Evolutionary conservation across 345 rosid species (phyloP), one percentile per base, ranked within the genome.

Genomic region (Leavenworthia alabamica): DNA sequence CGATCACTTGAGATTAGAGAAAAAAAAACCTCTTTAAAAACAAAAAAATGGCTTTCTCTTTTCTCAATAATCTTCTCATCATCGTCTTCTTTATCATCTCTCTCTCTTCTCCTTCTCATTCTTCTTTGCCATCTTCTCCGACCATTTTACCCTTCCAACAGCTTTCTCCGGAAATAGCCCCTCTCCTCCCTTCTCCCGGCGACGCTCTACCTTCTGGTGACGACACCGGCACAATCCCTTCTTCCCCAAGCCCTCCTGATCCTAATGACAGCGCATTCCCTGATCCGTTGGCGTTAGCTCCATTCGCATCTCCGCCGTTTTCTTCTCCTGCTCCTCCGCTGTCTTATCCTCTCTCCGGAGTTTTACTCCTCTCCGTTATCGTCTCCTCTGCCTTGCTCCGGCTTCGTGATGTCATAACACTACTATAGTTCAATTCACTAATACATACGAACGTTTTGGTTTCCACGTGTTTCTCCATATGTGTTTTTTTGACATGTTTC

Each of bases 241-340:
- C 95, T 56, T 79, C 62, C 31, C 95, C 81, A 10, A 90, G 95
- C 78, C 92, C 97, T 3, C 95, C 97, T 9, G 82, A 90, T 70
- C 97, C 97, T 4, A 77, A 44, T 39, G 24, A 56, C 17, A 83
- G 50, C 47, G 41, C 69, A 4, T 62, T 62, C 6, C 82, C 85
- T 35, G 89, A 41, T 28, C 76, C 85, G 13, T 11, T 65, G 7
- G 81, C 84, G 0, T 59, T 76, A 13, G 31, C 81, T 3, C 95
- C 97, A 7, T 68, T 69, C 1, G 75, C 68, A 24, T 65, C 88
- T 22, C 70, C 78, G 11, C 80, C 78, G 17, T 69, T 66, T 56
- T 75, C 88, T 26, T 74, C 80, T 54, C 56, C 77, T 13, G 50
- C 80, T 14, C 64, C 78, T 45, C 60, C 47, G 40, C 20, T 50